Base-by-base conservation (phyloP, 768 basidiomycete genomes). In the Pulveroboletus sp. region DNA sequence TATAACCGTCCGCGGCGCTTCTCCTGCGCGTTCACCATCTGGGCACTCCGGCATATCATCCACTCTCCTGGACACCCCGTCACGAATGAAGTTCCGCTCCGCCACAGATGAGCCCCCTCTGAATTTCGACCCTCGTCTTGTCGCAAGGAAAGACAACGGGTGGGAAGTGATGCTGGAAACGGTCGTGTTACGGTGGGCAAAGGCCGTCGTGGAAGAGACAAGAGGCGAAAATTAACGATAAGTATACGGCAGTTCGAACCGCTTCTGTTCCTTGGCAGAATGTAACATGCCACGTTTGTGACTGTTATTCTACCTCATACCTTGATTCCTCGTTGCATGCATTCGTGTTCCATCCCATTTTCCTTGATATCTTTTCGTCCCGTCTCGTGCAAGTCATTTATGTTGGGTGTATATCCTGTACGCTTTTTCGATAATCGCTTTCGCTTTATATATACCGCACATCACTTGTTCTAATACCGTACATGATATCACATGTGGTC, bases 81-180 rank as follows among this genome's bases (percentile, higher is more conserved):
- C 72, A 12, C 69, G 63, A 13, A 50, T 64, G n/a, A 66, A 61
- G 41, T 45, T 64, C 24, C 70, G 73, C 20, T 77, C 75, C 50
- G 63, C 70, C 17, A 59, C 68, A 10, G 58, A 69, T 4, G 79
- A 80, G 47, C 71, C 76, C 0, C 71, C 78, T 0, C 65, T 89
- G 26, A 47, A 74, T 5, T 93, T 95, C 54, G 89, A 93, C 59
- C 81, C 88, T 0, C 77, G 78, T 38, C 65, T 82, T 3, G 79
- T 93, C 3, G 92, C 90, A 24, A 74, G 80, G 50, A 80, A 75
- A 49, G 90, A 86, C 11, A 75, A 77, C 0, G 89, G 86, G 0
- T 95, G 92, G 92, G 84, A 90, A 48, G 71, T 71, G 22, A 89
- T 92, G 86, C 73, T 95, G 6, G 82, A 86, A 63, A 59, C 59